Evolutionary conservation across 78 protist genomes (phyloP).

Genomic region (Dictyostelium firmibasis): DNA sequence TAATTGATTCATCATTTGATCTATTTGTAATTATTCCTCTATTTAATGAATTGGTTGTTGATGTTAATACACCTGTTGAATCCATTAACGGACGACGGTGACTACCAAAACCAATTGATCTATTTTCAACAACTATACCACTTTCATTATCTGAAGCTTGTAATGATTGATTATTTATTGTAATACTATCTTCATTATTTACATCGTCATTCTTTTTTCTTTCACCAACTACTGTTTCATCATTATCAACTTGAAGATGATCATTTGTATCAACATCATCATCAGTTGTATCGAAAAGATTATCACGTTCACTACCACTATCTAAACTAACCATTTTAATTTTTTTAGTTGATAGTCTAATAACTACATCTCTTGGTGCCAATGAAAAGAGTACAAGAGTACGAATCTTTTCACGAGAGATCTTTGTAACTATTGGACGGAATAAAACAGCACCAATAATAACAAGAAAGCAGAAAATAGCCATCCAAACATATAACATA

Average conservation of each 20-base stretch:
- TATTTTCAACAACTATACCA: too few relatives aligned
- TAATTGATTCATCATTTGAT: too few relatives aligned
- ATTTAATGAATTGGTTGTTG: too few relatives aligned
- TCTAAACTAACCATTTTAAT: conserved; percentile 33
- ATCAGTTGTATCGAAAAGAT: background rate
- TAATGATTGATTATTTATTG: too few relatives aligned
- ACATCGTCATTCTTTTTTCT: too few relatives aligned
- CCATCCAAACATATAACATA: conserved; percentile 13
- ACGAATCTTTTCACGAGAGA: conserved; percentile 32
- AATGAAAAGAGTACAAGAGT: conserved; percentile 41
- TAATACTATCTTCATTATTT: too few relatives aligned
- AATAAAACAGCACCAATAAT: conserved; percentile 4
- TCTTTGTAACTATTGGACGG: conserved; percentile 38
- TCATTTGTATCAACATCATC: too few relatives aligned
- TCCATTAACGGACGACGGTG: background rate
- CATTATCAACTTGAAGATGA: too few relatives aligned
- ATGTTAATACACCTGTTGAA: background rate
- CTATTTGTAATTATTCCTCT: too few relatives aligned
- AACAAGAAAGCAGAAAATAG: background rate
- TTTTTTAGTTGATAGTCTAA: conserved; percentile 12
- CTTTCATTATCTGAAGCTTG: too few relatives aligned
- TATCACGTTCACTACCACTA: conserved; percentile 52
- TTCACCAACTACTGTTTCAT: too few relatives aligned
- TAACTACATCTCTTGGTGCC: conserved; percentile 53
- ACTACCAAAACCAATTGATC: too few relatives aligned